Base-by-base conservation (phyloP, 495 filamentous ascomycete genomes). In the Glutinoglossum americanum region DNA sequence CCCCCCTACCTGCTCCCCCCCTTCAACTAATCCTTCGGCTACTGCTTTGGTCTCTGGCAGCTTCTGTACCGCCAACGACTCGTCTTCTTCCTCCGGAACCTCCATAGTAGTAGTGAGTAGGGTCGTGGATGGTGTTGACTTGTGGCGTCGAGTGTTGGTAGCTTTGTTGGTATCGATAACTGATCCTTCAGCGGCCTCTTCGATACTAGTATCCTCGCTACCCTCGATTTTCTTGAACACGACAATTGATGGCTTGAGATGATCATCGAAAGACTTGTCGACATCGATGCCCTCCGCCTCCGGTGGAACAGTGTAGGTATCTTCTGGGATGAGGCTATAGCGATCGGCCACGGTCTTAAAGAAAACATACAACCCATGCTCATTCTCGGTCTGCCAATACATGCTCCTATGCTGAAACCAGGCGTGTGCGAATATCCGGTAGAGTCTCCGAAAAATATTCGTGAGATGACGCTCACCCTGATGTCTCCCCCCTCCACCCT, bases 271-370 rank as follows among this genome's bases (percentile, higher is more conserved):
- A 8, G 55, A 60, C 54, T 64, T 70, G 56, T 81, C 74, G 32
- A 66, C 65, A 60, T 75, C 76, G 0, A 85, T 64, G 13, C 88
- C 90, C 65, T 97, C 92, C 2, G 93, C 93, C 66, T 97, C 89
- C 13, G 83, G 78, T 1, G 92, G 90, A 54, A 98, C 80, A 45
- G 93, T 97, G 69, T 95, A 94, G 65, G 89, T 95, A 66, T 97
- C 92, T 57, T 87, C 80, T 1, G 87, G 87, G 49, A 98, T 82
- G 30, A 97, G 76, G 44, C 79, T 76, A 68, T 95, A 97, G 62
- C 79, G 75, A 64, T 97, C 92, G 64, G 89, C 95, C 32, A 97
- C 89, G 0, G 83, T 93, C 74, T 96, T 97, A 75, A 97, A 97
- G 60, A 98, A 83, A 41, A 92, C 75, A 66, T 97, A 98, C 1